Conservation (phyloP, 2,329 filamentous ascomycete genomes). For the Arthrobotrys musiformis region DNA sequence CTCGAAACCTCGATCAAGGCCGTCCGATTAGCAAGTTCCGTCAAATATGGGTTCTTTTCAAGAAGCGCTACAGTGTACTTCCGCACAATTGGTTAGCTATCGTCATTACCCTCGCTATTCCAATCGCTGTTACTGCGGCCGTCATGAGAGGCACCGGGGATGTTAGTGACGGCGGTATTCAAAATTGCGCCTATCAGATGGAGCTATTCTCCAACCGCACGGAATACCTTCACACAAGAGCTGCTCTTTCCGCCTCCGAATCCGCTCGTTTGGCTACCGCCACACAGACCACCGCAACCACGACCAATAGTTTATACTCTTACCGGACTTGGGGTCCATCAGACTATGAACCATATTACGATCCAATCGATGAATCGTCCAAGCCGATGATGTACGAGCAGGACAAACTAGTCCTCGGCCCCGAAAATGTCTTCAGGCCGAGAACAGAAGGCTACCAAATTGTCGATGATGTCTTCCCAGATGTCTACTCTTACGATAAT, state of each 20-base stretch:
- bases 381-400: not conserved
- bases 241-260: constrained; percentile 3
- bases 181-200: constrained; percentile 30
- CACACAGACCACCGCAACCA: not conserved
- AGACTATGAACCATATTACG: constrained; percentile 15
- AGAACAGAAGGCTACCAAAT: constrained; percentile 15
- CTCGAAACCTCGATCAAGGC: constrained; percentile 72
- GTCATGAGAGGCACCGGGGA: constrained; percentile 52
- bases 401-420: constrained; percentile 28
- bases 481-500: not conserved
- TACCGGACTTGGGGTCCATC: not conserved
- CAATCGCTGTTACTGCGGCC: constrained; percentile 77
- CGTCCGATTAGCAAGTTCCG: constrained; percentile 74
- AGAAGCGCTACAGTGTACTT: constrained; percentile 80
- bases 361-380: not conserved
- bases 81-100: constrained; percentile 83
- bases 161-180: constrained; percentile 15
- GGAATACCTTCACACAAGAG: not conserved
- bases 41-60: constrained; percentile 79
- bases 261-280: constrained; percentile 12
- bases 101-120: constrained; percentile 77
- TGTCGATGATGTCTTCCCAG: constrained; percentile 25
- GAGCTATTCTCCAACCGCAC: constrained; percentile 8
- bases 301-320: not conserved
- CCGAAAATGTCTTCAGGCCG: constrained; percentile 12